A percentile compares a stretch with the other conserved stretches of the same genome.
phyloP scores from a whole-genome alignment of 108 stramenopile species.

The Pseudonitzschia delicatissima region DNA sequence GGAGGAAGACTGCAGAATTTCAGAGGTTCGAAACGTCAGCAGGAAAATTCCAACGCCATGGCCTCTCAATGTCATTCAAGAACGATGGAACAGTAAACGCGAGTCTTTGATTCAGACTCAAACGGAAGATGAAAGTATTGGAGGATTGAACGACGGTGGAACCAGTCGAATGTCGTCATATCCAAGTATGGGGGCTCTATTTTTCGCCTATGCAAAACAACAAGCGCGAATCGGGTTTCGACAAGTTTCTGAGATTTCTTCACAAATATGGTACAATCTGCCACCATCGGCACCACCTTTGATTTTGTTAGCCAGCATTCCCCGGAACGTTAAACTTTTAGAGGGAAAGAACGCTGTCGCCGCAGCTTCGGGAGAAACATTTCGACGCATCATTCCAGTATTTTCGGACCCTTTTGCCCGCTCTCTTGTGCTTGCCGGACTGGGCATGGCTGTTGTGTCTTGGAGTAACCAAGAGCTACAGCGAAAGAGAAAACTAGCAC shows the following conservation, averaged over 20 bases:
- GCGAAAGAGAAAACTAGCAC: slow-evolving; percentile 54
- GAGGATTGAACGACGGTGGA: neutral
- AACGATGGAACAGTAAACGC: slow-evolving; percentile 4
- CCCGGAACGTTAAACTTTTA: slow-evolving; percentile 22
- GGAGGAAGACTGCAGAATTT: neutral
- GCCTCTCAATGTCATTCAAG: slow-evolving; percentile 41
- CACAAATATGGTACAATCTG: slow-evolving; percentile 67
- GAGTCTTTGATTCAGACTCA: neutral
- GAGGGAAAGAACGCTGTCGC: neutral
- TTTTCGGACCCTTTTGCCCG: slow-evolving; percentile 41
- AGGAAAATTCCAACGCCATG: slow-evolving; percentile 30
- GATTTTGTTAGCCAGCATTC: slow-evolving; percentile 55
- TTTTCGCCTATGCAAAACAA: slow-evolving; percentile 23
- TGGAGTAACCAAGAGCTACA: slow-evolving; percentile 73
- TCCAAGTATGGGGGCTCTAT: slow-evolving; percentile 20
- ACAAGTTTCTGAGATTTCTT: slow-evolving; percentile 41
- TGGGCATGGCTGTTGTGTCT: slow-evolving; percentile 55
- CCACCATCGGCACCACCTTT: slow-evolving; percentile 74
- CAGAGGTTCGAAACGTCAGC: neutral
- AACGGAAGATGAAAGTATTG: neutral
- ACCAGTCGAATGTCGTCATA: neutral
- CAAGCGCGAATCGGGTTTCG: slow-evolving; percentile 23
- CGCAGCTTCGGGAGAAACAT: slow-evolving; percentile 21
- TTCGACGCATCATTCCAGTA: slow-evolving; percentile 24
- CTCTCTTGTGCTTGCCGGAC: slow-evolving; percentile 23